phyloP scores from a whole-genome alignment of 2,329 filamentous ascomycete species.

The Fusarium coicis region DNA sequence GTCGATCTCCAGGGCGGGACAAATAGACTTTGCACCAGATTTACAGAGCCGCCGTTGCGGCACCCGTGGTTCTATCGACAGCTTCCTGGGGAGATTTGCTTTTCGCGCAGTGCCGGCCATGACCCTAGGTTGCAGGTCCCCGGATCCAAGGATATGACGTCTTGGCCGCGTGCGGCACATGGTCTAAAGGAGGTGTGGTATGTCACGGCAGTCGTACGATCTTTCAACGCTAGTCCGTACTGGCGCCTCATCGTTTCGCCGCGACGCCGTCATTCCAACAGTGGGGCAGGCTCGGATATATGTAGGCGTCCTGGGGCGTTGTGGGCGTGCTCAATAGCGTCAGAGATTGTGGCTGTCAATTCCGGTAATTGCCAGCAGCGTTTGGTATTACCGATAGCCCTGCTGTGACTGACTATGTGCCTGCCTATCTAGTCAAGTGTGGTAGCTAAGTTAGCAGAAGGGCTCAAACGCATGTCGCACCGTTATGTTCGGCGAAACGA shows the following conservation, averaged over 20 bases:
- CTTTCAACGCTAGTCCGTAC: constrained; percentile 40
- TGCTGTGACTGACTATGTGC: neutral
- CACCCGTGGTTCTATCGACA: constrained; percentile 18
- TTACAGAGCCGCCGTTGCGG: constrained; percentile 27
- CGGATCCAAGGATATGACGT: constrained; percentile 44
- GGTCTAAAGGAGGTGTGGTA: constrained; percentile 38
- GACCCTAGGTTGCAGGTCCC: constrained; percentile 39
- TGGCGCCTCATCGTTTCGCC: constrained; percentile 37
- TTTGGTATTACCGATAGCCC: constrained; percentile 21
- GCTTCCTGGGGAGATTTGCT: constrained; percentile 41
- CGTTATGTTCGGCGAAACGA: constrained; percentile 13
- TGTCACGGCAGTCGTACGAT: constrained; percentile 46
- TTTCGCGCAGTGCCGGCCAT: constrained; percentile 44
- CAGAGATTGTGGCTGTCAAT: constrained; percentile 14
- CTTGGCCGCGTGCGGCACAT: constrained; percentile 44
- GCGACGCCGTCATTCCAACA: constrained; percentile 38
- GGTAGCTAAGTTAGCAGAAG: neutral
- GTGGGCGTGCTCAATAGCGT: neutral
- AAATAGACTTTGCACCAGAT: constrained; percentile 40
- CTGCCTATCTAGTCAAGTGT: neutral
- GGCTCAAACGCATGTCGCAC: neutral
- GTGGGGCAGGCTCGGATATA: constrained; percentile 27
- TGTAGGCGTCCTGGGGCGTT: constrained; percentile 14
- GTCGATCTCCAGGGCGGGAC: constrained; percentile 40
- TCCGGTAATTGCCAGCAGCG: constrained; percentile 11